Conservation (phyloP, 257 asterid genomes). For the Jacaranda mimosifolia region DNA sequence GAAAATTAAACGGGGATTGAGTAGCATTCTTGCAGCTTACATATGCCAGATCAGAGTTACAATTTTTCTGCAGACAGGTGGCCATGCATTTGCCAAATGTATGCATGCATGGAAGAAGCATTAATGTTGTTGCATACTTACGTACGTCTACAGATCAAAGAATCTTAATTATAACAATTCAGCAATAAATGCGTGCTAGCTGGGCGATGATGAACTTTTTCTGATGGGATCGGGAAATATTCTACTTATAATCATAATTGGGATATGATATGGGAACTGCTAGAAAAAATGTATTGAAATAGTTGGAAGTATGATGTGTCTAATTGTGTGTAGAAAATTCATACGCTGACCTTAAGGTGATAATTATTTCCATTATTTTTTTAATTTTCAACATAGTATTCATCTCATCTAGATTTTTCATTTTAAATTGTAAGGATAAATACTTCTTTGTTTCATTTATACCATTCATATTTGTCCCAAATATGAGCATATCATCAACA, state of each 20-base stretch:
- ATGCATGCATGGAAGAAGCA: constrained; percentile 13
- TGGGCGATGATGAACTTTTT: neutral
- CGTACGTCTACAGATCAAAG: neutral
- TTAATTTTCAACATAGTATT: too few species aligned
- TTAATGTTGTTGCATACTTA: neutral
- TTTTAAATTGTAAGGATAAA: too few species aligned
- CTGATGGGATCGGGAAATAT: neutral
- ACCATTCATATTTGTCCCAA: too few species aligned
- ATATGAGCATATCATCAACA: too few species aligned
- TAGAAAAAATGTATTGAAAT: too few species aligned
- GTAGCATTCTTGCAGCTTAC: neutral
- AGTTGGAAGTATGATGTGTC: too few species aligned
- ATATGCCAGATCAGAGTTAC: neutral
- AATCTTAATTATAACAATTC: neutral
- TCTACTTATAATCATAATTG: neutral
- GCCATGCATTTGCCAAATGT: constrained; percentile 33
- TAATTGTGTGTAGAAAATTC: too few species aligned
- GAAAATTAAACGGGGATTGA: neutral
- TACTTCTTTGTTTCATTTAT: too few species aligned
- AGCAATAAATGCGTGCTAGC: neutral
- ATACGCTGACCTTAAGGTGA: too few species aligned
- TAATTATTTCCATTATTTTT: too few species aligned
- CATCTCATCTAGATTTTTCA: too few species aligned
- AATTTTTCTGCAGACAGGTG: constrained; percentile 17
- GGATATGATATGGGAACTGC: too few species aligned